phyloP scores from a whole-genome alignment of 2,329 filamentous ascomycete species.

The Exophiala xenobiotica region DNA sequence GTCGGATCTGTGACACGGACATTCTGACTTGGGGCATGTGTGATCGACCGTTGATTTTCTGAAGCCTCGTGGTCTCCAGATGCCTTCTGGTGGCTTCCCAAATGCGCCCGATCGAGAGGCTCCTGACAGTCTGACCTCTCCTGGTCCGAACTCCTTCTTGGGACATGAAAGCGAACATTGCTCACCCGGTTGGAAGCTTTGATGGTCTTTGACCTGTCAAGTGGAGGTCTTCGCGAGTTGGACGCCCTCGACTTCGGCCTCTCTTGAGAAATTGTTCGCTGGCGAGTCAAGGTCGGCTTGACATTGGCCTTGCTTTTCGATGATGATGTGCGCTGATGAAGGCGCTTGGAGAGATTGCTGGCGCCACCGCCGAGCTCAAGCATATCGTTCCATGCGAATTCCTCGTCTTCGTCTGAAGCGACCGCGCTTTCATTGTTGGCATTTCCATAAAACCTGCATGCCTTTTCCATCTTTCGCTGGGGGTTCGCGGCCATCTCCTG shows the following conservation, averaged over 20 bases:
- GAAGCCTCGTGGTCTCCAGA: too few relatives aligned
- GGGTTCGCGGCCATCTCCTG: conserved; percentile 5
- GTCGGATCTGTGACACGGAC: too few relatives aligned
- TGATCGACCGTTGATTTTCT: too few relatives aligned
- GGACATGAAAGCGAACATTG: conserved; percentile 1
- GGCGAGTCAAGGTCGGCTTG: conserved; percentile 7
- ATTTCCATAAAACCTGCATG: conserved; percentile 15
- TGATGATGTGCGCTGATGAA: conserved; percentile 9
- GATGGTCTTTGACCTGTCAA: conserved; percentile 9
- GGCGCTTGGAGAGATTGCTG: conserved; percentile 13
- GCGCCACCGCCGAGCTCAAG: conserved; percentile 12
- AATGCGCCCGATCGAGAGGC: too few relatives aligned
- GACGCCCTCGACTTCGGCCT: conserved; percentile 1
- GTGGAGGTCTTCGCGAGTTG: background rate
- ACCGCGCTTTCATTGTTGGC: conserved; percentile 19
- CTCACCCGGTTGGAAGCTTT: background rate
- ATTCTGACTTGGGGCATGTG: too few relatives aligned
- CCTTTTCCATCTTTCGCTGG: conserved; percentile 17
- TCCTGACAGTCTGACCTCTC: background rate
- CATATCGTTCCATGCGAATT: conserved; percentile 24
- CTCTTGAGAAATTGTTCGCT: conserved; percentile 11
- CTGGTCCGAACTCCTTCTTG: background rate
- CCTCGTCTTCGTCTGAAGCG: conserved; percentile 24
- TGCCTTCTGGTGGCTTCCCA: too few relatives aligned
- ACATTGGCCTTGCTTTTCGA: background rate